Percentiles rank a stretch among this genome's conserved stretches.
phyloP scores from a whole-genome alignment of 2,329 filamentous ascomycete genomes.

The Penicillium sp. region DNA sequence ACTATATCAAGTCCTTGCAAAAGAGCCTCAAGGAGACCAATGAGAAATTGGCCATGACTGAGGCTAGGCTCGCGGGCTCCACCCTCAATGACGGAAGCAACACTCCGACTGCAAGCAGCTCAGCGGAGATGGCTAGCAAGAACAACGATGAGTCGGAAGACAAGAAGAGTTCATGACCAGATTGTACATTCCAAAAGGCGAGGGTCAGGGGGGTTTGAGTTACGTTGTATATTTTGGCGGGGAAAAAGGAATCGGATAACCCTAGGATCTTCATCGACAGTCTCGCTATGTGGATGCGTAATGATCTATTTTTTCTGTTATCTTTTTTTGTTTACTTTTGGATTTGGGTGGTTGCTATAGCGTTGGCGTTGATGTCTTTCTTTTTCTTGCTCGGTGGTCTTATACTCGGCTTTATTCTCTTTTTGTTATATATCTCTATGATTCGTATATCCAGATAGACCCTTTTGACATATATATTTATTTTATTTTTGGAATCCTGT shows the following conservation, averaged over 20 bases:
- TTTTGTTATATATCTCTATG: background rate
- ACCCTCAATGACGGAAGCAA: background rate
- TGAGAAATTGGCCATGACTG: conserved; percentile 62
- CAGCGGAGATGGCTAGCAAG: background rate
- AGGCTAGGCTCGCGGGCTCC: conserved; percentile 43
- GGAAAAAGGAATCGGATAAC: background rate
- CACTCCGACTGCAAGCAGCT: background rate
- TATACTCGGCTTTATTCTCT: background rate
- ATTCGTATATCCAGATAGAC: conserved; percentile 1
- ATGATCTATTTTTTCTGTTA: conserved; percentile 8
- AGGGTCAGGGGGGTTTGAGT: background rate
- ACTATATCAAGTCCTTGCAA: conserved; percentile 86
- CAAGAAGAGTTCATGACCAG: conserved; percentile 3
- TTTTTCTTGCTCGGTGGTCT: background rate
- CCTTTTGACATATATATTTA: background rate
- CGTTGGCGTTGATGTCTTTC: conserved; percentile 11
- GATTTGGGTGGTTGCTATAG: conserved; percentile 4
- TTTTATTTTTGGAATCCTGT: background rate
- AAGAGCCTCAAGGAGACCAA: conserved; percentile 68
- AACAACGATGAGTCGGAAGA: conserved; percentile 1
- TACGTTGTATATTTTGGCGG: background rate
- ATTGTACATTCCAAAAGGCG: conserved; percentile 1
- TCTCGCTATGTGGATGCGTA: conserved; percentile 7
- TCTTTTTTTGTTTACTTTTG: background rate
- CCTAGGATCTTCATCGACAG: background rate